Evolutionary conservation across 345 rosid genomes (phyloP).

Genomic region (Sisymbrium altissimum): DNA sequence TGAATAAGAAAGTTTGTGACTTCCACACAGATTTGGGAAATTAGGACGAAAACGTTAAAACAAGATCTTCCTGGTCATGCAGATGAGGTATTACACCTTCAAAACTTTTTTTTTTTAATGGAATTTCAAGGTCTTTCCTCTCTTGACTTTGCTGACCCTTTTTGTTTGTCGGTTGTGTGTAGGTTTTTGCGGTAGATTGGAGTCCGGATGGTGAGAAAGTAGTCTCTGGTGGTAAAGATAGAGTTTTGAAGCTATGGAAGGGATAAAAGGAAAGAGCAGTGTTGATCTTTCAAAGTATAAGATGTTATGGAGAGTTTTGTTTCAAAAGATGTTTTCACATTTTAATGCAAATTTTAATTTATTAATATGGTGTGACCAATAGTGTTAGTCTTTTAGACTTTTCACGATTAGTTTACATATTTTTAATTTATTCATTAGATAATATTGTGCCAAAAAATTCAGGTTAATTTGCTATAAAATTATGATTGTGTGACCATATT

Average conservation of each 20-base stretch:
- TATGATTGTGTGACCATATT: no score
- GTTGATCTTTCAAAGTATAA: neutral
- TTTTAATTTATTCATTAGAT: no score
- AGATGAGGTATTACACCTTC: conserved; percentile 59
- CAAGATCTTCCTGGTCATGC: conserved; percentile 98
- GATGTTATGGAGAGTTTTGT: neutral
- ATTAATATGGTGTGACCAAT: no score
- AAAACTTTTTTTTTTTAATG: neutral
- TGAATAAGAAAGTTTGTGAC: conserved; percentile 4
- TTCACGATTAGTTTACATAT: no score
- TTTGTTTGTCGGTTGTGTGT: neutral
- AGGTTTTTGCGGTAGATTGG: conserved; percentile 97
- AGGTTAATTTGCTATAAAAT: no score
- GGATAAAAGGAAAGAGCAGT: conserved; percentile 40
- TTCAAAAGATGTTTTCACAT: neutral
- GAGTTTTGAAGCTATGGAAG: conserved; percentile 91
- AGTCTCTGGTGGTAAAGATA: conserved; percentile 90
- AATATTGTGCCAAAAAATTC: no score
- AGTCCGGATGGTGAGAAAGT: conserved; percentile 99
- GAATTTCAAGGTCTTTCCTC: neutral
- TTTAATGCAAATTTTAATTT: neutral
- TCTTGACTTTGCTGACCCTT: neutral
- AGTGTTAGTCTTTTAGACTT: no score
- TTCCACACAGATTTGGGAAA: conserved; percentile 71
- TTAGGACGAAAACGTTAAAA: conserved; percentile 68